Evolutionary conservation across 164 flowering plant genomes (phyloP).

Genomic region (Piper longum): DNA sequence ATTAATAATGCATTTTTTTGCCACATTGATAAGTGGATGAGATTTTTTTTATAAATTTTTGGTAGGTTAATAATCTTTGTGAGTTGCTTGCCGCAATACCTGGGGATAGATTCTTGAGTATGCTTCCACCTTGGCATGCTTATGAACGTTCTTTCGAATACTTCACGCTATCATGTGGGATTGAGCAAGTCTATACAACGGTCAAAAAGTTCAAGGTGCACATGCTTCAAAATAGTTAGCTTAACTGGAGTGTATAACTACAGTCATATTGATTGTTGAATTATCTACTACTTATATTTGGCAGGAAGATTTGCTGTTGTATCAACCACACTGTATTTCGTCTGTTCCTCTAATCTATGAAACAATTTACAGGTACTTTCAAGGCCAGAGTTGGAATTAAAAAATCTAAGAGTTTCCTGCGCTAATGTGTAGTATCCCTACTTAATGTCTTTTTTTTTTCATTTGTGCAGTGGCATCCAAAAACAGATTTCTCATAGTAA

Average conservation of each 20-base stretch:
- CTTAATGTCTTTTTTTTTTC: not conserved
- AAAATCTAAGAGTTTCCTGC: not conserved
- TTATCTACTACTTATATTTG: conserved; percentile 7
- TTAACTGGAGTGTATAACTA: not conserved
- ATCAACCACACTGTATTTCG: conserved; percentile 75
- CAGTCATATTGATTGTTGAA: not conserved
- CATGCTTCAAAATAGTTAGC: not conserved
- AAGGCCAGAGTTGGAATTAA: not conserved
- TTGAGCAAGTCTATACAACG: conserved; percentile 78
- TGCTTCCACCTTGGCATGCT: conserved; percentile 99
- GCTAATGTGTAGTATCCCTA: not conserved
- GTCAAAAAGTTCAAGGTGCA: conserved; percentile 68
- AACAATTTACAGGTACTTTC: conserved; percentile 73
- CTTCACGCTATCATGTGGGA: conserved; percentile 59
- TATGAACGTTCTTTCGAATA: conserved; percentile 89
- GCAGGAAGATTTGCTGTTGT: conserved; percentile 68
- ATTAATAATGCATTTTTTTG: too few species aligned
- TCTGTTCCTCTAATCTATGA: conserved; percentile 88
- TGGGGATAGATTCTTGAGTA: conserved; percentile 77
- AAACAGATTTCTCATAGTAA: conserved; percentile 62
- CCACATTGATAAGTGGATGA: too few species aligned
- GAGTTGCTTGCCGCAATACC: conserved; percentile 64
- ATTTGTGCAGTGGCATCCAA: conserved; percentile 60
- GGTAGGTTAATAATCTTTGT: conserved; percentile 53
- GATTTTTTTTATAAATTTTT: conserved; percentile 1